phyloP scores from a whole-genome alignment of 331 rosid species.

The Stylosanthes scabra region DNA sequence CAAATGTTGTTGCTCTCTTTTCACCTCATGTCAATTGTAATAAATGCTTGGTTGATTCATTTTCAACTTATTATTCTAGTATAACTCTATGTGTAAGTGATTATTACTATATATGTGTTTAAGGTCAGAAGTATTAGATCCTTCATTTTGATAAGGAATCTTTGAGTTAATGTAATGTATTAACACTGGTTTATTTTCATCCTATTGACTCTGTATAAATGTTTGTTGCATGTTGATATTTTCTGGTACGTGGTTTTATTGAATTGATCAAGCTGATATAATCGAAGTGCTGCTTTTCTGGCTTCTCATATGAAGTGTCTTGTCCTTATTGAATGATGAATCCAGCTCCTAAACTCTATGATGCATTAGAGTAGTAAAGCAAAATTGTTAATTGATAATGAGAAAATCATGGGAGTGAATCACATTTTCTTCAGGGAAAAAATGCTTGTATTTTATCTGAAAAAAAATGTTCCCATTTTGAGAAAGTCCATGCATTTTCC shows the following conservation, averaged over 20 bases:
- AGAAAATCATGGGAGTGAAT: constrained; percentile 5
- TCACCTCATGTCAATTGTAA: no score
- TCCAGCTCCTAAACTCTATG: constrained; percentile 20
- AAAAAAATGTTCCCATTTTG: background rate
- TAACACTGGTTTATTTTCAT: background rate
- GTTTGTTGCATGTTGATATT: constrained; percentile 1
- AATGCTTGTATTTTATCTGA: constrained; percentile 2
- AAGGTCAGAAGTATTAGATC: constrained; percentile 8
- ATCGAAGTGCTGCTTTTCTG: constrained; percentile 12
- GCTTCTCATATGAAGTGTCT: constrained; percentile 4
- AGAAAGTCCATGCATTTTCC: background rate
- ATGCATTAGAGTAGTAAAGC: constrained; percentile 11
- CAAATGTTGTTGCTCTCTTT: no score
- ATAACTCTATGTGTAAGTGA: constrained; percentile 7
- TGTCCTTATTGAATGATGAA: background rate
- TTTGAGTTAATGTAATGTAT: constrained; percentile 7
- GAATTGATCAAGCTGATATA: constrained; percentile 3
- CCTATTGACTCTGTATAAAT: constrained; percentile 1
- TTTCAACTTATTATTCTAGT: constrained; percentile 25
- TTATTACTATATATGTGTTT: constrained; percentile 16
- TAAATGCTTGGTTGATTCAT: constrained; percentile 16
- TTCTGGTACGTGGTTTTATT: constrained; percentile 21
- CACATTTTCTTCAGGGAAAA: background rate
- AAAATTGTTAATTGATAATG: constrained; percentile 12
- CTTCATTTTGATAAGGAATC: constrained; percentile 14